Evolutionary conservation across 2,329 filamentous ascomycete genomes (phyloP).

Genomic region (Eurotiales sp.): DNA sequence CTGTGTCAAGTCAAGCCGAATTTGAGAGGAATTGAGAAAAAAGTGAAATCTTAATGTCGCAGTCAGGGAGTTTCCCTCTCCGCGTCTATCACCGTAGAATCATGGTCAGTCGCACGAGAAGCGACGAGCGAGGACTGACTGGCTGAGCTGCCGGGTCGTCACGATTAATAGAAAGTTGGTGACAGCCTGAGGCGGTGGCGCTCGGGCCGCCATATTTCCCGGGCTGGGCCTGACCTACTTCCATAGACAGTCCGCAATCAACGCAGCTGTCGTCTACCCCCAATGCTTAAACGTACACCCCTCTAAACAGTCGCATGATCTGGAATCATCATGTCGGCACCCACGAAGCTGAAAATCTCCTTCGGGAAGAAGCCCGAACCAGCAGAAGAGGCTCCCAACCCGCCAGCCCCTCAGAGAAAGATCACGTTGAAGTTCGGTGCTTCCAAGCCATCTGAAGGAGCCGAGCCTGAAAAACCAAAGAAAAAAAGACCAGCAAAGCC

Average conservation of each 20-base stretch:
- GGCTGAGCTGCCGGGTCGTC: too few relatives aligned
- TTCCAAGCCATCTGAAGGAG: constrained; percentile 28
- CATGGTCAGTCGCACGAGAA: constrained; percentile 8
- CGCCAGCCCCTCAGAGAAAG: constrained; percentile 31
- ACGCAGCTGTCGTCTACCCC: too few relatives aligned
- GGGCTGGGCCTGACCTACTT: background rate
- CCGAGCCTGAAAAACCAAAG: constrained; percentile 24
- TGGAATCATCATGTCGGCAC: constrained; percentile 34
- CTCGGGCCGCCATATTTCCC: constrained; percentile 15
- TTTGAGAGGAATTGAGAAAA: too few relatives aligned
- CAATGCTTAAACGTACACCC: too few relatives aligned
- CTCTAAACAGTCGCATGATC: too few relatives aligned
- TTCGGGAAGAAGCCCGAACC: constrained; percentile 33
- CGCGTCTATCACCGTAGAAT: constrained; percentile 11
- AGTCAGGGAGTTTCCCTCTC: constrained; percentile 7
- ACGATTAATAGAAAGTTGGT: too few relatives aligned
- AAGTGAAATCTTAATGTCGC: too few relatives aligned
- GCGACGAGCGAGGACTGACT: too few relatives aligned
- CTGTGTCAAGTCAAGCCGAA: too few relatives aligned
- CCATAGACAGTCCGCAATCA: too few relatives aligned
- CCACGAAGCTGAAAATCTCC: constrained; percentile 39
- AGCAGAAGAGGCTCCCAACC: constrained; percentile 20
- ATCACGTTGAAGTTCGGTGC: constrained; percentile 39
- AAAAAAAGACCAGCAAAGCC: constrained; percentile 29
- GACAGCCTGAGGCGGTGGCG: background rate